These are phyloP conservation scores for Lipomyces starkeyi DNA, from an alignment of 805 yeast species.

Conservation along the genomic window DNA sequence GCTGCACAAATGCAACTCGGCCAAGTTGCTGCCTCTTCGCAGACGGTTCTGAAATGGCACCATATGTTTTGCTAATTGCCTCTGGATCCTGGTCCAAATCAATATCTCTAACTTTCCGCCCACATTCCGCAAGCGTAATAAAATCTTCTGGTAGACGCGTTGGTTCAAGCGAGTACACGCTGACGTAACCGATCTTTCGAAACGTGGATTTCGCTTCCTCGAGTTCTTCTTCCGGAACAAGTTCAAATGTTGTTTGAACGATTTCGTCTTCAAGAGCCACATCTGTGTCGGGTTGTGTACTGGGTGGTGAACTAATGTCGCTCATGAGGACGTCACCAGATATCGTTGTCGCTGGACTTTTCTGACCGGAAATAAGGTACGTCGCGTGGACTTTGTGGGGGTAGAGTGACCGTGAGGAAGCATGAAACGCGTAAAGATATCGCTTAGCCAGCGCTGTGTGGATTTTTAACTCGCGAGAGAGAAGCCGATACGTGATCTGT, in stretches of 20 bases:
- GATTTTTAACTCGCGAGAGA: conserved; percentile 28
- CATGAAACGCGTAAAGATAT: conserved; percentile 27
- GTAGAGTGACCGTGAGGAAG: conserved; percentile 6
- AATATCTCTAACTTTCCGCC: conserved; percentile 21
- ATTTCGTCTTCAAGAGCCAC: conserved; percentile 2
- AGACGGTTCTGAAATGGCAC: background rate
- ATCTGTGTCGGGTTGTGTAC: conserved; percentile 17
- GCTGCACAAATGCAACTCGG: conserved; percentile 10
- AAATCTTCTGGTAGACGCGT: conserved; percentile 21
- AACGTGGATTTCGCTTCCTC: conserved; percentile 26
- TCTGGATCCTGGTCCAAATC: conserved; percentile 17
- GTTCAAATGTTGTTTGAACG: conserved; percentile 17
- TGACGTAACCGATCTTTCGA: conserved; percentile 17
- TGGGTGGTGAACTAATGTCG: conserved; percentile 12
- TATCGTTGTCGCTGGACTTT: background rate
- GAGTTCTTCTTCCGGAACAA: conserved; percentile 32
- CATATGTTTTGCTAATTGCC: conserved; percentile 14
- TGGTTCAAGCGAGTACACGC: conserved; percentile 33
- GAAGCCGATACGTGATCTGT: conserved; percentile 32
- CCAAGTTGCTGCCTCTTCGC: conserved; percentile 8
- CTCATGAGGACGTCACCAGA: conserved; percentile 6
- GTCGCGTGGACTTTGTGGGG: conserved; percentile 31
- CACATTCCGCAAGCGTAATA: conserved; percentile 23
- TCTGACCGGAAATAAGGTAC: conserved; percentile 24
- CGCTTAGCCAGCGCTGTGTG: conserved; percentile 22